These are phyloP conservation scores for Quillaja saponaria DNA, from an alignment of 306 rosid genomes.

Conservation along the genomic window DNA sequence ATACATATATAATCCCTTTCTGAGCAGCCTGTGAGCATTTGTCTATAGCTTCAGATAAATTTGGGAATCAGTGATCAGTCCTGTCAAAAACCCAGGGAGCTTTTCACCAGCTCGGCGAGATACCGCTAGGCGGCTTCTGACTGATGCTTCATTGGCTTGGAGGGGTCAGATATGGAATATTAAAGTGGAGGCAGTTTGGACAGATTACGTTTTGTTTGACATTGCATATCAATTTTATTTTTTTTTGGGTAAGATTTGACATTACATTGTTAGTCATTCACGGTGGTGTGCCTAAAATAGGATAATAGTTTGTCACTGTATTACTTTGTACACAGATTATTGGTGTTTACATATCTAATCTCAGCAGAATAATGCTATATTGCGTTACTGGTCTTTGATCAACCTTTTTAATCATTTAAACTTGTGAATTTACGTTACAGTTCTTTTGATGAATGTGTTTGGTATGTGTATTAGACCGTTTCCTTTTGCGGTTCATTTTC, in stretches of 20 bases:
- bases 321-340: slow-evolving; percentile 37
- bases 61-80: slow-evolving; percentile 27
- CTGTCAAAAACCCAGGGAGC: background rate
- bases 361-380: slow-evolving; percentile 30
- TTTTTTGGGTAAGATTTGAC: too few relatives aligned
- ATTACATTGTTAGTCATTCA: too few relatives aligned
- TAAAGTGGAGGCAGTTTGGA: too few relatives aligned
- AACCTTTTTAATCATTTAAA: slow-evolving; percentile 24
- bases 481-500: background rate
- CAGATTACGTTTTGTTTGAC: too few relatives aligned
- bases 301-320: background rate
- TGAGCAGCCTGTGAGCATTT: slow-evolving; percentile 27
- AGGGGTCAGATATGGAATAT: too few relatives aligned
- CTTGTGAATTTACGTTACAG: slow-evolving; percentile 8
- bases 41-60: slow-evolving; percentile 28
- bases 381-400: slow-evolving; percentile 24
- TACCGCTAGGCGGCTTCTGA: too few relatives aligned
- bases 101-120: too few relatives aligned
- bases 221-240: too few relatives aligned
- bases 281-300: too few relatives aligned
- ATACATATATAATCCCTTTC: slow-evolving; percentile 24
- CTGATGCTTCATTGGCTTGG: too few relatives aligned
- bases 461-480: background rate
- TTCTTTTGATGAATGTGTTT: background rate
- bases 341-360: slow-evolving; percentile 42